Evolutionary conservation across 805 yeast species (phyloP).

Genomic region (Tetrapisispora taiwanensis): DNA sequence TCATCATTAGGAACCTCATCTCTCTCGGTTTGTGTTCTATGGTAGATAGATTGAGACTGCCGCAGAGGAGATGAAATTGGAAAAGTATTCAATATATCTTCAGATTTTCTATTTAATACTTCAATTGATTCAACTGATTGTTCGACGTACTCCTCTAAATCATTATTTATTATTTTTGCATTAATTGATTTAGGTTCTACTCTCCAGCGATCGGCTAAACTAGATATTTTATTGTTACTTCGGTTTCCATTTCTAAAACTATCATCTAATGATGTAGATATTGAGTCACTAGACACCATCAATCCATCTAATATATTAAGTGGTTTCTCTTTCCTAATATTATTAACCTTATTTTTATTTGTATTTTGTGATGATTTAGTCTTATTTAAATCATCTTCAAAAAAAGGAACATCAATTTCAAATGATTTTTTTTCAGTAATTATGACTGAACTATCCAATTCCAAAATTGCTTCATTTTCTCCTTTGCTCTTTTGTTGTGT

Average conservation of each 20-base stretch:
- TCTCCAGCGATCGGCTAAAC: background rate
- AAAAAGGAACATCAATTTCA: slow-evolving; percentile 18
- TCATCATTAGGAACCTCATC: background rate
- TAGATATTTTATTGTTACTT: background rate
- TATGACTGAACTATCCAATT: background rate
- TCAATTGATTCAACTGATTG: background rate
- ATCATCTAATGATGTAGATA: background rate
- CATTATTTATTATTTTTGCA: background rate
- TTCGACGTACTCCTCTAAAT: background rate
- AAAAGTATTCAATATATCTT: slow-evolving; percentile 5
- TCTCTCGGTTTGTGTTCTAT: background rate
- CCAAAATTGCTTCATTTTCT: background rate
- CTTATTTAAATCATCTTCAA: slow-evolving; percentile 13
- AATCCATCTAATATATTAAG: background rate
- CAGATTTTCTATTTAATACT: slow-evolving; percentile 1
- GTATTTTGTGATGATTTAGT: background rate
- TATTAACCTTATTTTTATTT: background rate
- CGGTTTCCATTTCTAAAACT: background rate
- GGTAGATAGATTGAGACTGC: background rate
- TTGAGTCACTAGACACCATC: background rate
- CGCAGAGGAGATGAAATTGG: slow-evolving; percentile 12
- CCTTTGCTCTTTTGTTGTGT: slow-evolving; percentile 6
- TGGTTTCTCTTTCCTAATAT: background rate
- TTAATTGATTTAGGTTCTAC: background rate
- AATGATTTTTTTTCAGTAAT: slow-evolving; percentile 7